These are phyloP conservation scores for Nasturtium officinale DNA, from an alignment of 345 rosid genomes.

Conservation along the genomic window DNA sequence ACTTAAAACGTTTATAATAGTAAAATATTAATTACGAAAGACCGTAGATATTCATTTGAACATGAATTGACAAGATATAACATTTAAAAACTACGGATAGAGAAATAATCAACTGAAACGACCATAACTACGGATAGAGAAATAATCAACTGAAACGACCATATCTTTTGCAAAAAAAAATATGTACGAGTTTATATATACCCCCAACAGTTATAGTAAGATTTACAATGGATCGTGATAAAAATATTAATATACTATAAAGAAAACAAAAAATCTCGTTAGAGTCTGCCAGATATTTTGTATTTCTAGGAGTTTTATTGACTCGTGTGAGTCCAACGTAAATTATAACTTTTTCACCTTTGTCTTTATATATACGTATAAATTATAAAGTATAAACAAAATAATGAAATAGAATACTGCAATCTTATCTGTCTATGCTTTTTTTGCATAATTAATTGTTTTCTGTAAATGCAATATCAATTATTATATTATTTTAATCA, in stretches of 20 bases:
- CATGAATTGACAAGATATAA: not conserved
- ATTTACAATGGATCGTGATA: not conserved
- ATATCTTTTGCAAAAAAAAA: not conserved
- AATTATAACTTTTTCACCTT: not conserved
- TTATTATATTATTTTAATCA: not conserved
- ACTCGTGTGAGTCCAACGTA: not conserved
- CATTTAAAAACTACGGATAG: not conserved
- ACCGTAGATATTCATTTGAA: not conserved
- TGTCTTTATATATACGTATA: not conserved
- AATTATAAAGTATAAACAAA: no score
- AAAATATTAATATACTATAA: not conserved
- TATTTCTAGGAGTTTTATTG: not conserved
- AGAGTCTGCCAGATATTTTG: constrained; percentile 8
- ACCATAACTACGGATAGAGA: not conserved
- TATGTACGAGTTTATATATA: not conserved
- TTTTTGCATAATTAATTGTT: not conserved
- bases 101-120: not conserved
- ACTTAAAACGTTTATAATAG: not conserved
- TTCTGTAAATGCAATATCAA: not conserved
- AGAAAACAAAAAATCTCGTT: not conserved
- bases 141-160: not conserved
- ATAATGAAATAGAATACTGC: not conserved
- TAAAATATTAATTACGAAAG: not conserved
- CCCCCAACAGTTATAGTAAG: not conserved
- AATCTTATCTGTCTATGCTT: not conserved